phyloP scores from a whole-genome alignment of 1,284 basidiomycete genomes.

The Ceratobasidium theobromae region DNA sequence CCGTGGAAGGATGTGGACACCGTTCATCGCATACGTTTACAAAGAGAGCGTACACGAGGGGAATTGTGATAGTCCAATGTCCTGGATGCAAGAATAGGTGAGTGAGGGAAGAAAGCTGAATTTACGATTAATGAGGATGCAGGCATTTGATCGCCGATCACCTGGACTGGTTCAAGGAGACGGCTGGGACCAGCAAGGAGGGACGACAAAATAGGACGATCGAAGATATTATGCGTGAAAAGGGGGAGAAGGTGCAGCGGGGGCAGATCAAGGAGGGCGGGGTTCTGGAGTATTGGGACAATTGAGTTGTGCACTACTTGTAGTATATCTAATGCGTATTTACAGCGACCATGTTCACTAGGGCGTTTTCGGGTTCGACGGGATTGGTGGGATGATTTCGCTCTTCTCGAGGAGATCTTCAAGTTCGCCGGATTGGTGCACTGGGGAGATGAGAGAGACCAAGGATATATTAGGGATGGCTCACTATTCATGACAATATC shows the following conservation, averaged over 20 bases:
- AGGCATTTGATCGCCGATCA: slow-evolving; percentile 91
- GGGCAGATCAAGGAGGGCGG: slow-evolving; percentile 45
- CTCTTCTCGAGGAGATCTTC: slow-evolving; percentile 79
- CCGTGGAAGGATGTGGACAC: slow-evolving; percentile 71
- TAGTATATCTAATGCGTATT: too few species aligned
- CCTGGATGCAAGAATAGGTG: slow-evolving; percentile 88
- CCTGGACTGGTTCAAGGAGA: slow-evolving; percentile 88
- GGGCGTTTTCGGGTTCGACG: slow-evolving; percentile 39
- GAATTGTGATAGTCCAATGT: slow-evolving; percentile 91
- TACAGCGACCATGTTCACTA: too few species aligned
- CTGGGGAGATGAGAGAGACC: slow-evolving; percentile 46
- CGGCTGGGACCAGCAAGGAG: slow-evolving; percentile 53
- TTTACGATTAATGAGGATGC: slow-evolving; percentile 10
- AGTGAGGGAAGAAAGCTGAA: slow-evolving; percentile 41
- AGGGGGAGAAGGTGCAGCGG: slow-evolving; percentile 71
- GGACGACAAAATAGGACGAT: slow-evolving; percentile 73
- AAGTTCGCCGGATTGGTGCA: slow-evolving; percentile 96
- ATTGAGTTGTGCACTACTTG: slow-evolving; percentile 9
- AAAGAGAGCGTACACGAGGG: slow-evolving; percentile 79
- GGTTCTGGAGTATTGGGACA: slow-evolving; percentile 4
- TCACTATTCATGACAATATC: slow-evolving; percentile 91
- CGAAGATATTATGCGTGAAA: slow-evolving; percentile 75
- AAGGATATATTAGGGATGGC: slow-evolving; percentile 45
- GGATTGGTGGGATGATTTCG: slow-evolving; percentile 58
- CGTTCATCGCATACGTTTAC: slow-evolving; percentile 89